Conservation (phyloP, 2,329 filamentous ascomycete genomes). For the Pseudogymnoascus sp. region DNA sequence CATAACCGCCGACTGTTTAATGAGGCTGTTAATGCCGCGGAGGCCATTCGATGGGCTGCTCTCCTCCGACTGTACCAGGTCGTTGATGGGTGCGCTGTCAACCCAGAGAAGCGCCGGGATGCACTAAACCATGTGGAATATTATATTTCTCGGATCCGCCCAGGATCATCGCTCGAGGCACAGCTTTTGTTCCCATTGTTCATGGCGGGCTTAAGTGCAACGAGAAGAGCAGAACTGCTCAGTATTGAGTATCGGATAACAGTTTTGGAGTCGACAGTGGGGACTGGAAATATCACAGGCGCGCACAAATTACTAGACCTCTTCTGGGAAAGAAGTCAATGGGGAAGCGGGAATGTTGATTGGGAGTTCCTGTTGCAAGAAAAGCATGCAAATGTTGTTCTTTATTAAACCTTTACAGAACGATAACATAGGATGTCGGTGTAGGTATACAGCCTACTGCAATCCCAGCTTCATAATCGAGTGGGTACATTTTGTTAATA, state of each 20-base stretch:
- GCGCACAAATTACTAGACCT: constrained; percentile 7
- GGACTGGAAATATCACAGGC: constrained; percentile 2
- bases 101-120: background rate
- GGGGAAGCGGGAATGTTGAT: background rate
- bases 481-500: too few relatives aligned
- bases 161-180: constrained; percentile 8
- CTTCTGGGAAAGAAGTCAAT: constrained; percentile 1
- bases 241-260: constrained; percentile 9
- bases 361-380: constrained; percentile 8
- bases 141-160: constrained; percentile 8
- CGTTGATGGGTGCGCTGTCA: constrained; percentile 9
- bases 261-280: constrained; percentile 9
- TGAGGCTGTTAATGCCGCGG: constrained; percentile 8
- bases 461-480: too few relatives aligned
- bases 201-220: constrained; percentile 9
- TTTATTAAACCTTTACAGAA: background rate
- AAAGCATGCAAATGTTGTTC: background rate
- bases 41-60: constrained; percentile 11
- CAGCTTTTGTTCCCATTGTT: constrained; percentile 10
- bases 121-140: background rate
- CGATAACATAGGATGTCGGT: too few relatives aligned
- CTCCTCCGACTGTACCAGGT: constrained; percentile 11
- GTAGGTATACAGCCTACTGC: too few relatives aligned
- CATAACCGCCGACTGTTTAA: background rate
- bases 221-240: constrained; percentile 4